Conservation (phyloP, 106 monocot genomes). For the Hemerocallis citrina region DNA sequence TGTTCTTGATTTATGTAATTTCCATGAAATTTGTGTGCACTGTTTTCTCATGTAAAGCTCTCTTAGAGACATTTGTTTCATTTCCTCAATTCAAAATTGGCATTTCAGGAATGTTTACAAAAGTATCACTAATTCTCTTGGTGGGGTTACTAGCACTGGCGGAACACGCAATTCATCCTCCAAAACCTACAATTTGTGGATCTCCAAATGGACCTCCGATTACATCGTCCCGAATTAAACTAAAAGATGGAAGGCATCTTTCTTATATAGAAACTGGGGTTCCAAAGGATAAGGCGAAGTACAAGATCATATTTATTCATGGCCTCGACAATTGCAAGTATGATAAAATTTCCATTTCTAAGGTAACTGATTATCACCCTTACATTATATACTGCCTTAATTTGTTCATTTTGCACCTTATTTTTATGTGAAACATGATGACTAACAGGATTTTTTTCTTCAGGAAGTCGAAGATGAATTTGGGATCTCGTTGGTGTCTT, state of each 20-base stretch:
- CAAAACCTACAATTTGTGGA: slow-evolving; percentile 42
- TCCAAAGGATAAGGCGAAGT: slow-evolving; percentile 30
- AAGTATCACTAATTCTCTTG: slow-evolving; percentile 22
- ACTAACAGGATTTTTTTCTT: background rate
- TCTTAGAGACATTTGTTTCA: no score
- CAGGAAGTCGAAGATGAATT: slow-evolving; percentile 39
- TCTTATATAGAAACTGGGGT: slow-evolving; percentile 45
- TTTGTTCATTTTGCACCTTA: no score
- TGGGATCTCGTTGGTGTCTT: slow-evolving; percentile 37
- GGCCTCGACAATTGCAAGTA: slow-evolving; percentile 22
- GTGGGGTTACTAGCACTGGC: slow-evolving; percentile 25
- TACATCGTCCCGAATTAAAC: slow-evolving; percentile 44
- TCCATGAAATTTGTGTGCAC: no score
- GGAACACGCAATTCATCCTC: slow-evolving; percentile 35
- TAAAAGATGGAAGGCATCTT: slow-evolving; percentile 46
- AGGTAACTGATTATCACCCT: slow-evolving; percentile 13
- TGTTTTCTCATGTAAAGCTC: no score
- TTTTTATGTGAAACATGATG: background rate
- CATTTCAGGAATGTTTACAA: slow-evolving; percentile 23
- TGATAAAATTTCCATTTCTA: slow-evolving; percentile 23
- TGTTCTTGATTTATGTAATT: no score
- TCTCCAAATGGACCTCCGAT: slow-evolving; percentile 36
- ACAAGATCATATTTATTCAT: slow-evolving; percentile 44
- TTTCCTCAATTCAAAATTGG: background rate
- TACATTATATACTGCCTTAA: background rate